Evolutionary conservation across 2,329 filamentous ascomycete genomes (phyloP), one percentile per base, ranked within the genome.

Genomic region (Fusarium fujikuroi): DNA sequence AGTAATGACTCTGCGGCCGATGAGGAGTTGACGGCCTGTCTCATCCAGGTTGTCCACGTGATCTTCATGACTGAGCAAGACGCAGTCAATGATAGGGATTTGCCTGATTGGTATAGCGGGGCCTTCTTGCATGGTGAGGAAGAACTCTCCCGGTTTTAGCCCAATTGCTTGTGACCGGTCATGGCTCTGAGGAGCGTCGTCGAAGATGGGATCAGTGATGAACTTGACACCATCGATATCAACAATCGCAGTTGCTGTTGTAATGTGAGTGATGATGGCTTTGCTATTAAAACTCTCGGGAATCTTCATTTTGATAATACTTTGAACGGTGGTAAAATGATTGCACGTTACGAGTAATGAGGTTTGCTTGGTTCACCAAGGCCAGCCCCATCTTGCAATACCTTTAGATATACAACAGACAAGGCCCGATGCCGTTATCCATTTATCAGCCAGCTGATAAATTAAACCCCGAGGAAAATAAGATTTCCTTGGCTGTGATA

Each of bases 181-280:
- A n/a, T 40, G 34, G 23, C 50, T 40, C 7, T 28, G 34, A 4
- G 46, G 34, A 21, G 58, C 46, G 6, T 60, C 46, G 9, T 52
- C 46, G 19, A 60, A 60, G 7, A 60, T 32, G 15, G 58, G 58
- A 34, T 60, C 58, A 19, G 58, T 60, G 36, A 60, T 60, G 15
- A 60, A 60, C 21, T 53, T 53, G 21, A 42, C 36, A 16, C 36
- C 36, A 34, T 60, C 58, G 15, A 60, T 60, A 23, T 53, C 58
- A 14, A 60, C 19, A 15, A 60, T 53, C 8, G 58, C 46, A 5
- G 58, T 54, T 18, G 58, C 58, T 8, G 58, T 42, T 6, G 46
- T 54, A 11, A 53, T 10, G 34, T 60, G 36, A 12, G 58, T 60
- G 16, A 60, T 23, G 9, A 15, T n/a, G 10, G 40, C 8, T 30